phyloP scores from a whole-genome alignment of 352 stramenopile species.

The Globisporangium heterothallicum region DNA sequence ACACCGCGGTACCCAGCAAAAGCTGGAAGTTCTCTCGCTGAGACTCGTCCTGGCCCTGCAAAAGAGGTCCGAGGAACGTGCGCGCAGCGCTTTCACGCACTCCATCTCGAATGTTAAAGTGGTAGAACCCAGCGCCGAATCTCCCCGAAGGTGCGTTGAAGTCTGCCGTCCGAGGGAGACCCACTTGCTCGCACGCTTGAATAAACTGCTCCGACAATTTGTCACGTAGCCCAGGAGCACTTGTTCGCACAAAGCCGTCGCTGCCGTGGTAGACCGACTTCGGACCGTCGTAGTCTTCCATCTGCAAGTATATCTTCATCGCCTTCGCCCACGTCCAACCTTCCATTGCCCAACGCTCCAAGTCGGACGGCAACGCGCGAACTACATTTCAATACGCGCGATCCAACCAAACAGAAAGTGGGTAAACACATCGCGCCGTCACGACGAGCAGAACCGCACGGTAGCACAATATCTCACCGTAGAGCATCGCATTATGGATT shows the following conservation, averaged over 20 bases:
- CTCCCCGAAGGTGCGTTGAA: constrained; percentile 79
- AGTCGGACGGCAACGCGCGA: constrained; percentile 59
- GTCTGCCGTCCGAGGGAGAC: constrained; percentile 52
- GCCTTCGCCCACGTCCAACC: constrained; percentile 77
- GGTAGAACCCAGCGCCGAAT: constrained; percentile 74
- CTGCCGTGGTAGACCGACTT: constrained; percentile 49
- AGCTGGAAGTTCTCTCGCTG: constrained; percentile 42
- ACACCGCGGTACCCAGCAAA: constrained; percentile 50
- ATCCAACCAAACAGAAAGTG: background rate
- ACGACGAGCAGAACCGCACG: too few relatives aligned
- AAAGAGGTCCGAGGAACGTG: constrained; percentile 57
- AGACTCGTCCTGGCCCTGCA: constrained; percentile 25
- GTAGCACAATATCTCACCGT: constrained; percentile 52
- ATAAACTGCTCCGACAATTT: constrained; percentile 45
- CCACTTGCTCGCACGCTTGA: constrained; percentile 39
- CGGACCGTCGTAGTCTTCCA: constrained; percentile 69
- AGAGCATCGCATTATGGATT: constrained; percentile 91
- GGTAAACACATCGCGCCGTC: too few relatives aligned
- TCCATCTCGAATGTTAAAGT: constrained; percentile 84
- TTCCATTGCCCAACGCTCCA: constrained; percentile 68
- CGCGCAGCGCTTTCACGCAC: constrained; percentile 77
- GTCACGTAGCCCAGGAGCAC: constrained; percentile 23
- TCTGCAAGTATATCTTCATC: constrained; percentile 58
- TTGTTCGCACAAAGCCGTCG: constrained; percentile 56
- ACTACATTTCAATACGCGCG: constrained; percentile 35